A percentile compares a stretch with the other conserved stretches of the same genome.
Evolutionary conservation across 2,329 filamentous ascomycete species (phyloP).

Genomic region (Stachybotrys chartarum): DNA sequence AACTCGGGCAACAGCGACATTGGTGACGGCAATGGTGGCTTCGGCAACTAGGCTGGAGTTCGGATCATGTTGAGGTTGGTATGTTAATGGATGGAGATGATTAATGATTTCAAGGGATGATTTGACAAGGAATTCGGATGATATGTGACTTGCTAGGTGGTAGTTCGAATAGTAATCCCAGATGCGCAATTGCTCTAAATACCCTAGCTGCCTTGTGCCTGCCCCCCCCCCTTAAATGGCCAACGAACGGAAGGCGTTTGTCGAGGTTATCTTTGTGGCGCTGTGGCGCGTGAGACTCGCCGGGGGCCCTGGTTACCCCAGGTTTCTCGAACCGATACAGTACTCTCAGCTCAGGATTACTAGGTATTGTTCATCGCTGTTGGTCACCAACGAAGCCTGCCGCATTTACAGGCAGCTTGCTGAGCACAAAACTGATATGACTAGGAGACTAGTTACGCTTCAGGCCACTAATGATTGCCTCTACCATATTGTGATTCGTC

Average conservation of each 20-base stretch:
- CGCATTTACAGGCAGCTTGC: no score
- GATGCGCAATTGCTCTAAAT: not conserved
- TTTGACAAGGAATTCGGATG: not conserved
- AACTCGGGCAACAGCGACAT: not conserved
- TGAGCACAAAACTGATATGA: no score
- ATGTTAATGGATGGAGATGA: not conserved
- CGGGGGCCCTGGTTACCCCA: not conserved
- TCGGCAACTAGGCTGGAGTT: not conserved
- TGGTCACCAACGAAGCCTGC: no score
- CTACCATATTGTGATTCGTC: no score
- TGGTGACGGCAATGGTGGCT: not conserved
- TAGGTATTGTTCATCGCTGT: no score
- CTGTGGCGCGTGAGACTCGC: no score
- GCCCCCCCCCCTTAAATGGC: no score
- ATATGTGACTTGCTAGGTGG: not conserved
- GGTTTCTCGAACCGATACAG: not conserved
- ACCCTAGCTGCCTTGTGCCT: not conserved
- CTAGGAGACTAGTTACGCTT: no score
- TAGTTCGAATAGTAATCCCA: not conserved
- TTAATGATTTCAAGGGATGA: not conserved
- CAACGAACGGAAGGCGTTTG: no score
- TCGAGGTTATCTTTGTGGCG: no score
- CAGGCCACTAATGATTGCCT: no score
- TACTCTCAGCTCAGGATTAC: not conserved
- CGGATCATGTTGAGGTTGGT: not conserved